phyloP scores from a whole-genome alignment of 2,329 filamentous ascomycete genomes.

The Camillea tinctor region DNA sequence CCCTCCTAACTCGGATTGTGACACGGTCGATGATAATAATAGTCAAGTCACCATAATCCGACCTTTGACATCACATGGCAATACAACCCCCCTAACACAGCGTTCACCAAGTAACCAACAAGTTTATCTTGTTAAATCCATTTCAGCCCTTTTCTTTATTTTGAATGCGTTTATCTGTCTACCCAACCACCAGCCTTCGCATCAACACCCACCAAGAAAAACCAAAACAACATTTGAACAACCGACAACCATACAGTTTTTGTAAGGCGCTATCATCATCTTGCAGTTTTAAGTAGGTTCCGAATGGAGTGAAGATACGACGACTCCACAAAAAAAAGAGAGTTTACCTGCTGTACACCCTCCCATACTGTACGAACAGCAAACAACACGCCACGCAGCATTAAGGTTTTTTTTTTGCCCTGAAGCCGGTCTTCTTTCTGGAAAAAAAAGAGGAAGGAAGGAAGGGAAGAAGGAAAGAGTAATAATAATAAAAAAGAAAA shows the following conservation, averaged over 20 bases:
- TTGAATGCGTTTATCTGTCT: background rate
- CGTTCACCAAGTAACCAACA: background rate
- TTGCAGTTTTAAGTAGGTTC: no score
- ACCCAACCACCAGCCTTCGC: background rate
- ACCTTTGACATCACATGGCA: background rate
- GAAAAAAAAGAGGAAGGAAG: background rate
- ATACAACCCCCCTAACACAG: background rate
- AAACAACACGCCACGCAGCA: background rate
- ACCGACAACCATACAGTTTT: no score
- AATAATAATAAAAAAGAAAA: background rate
- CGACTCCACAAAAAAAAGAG: no score
- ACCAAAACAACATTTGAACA: no score
- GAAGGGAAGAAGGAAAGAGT: background rate
- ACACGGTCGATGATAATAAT: slow-evolving; percentile 4
- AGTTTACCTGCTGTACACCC: no score
- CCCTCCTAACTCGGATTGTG: background rate
- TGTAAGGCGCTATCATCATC: no score
- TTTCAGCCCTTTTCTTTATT: background rate
- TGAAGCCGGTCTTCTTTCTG: background rate
- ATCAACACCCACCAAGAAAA: no score
- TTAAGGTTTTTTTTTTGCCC: background rate
- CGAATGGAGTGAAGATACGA: no score
- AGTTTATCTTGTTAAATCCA: background rate
- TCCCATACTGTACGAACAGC: no score
- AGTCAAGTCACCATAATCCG: background rate